Base-by-base conservation (phyloP, 371 early-diverging fungal species). In the Apophysomyces sp. region DNA sequence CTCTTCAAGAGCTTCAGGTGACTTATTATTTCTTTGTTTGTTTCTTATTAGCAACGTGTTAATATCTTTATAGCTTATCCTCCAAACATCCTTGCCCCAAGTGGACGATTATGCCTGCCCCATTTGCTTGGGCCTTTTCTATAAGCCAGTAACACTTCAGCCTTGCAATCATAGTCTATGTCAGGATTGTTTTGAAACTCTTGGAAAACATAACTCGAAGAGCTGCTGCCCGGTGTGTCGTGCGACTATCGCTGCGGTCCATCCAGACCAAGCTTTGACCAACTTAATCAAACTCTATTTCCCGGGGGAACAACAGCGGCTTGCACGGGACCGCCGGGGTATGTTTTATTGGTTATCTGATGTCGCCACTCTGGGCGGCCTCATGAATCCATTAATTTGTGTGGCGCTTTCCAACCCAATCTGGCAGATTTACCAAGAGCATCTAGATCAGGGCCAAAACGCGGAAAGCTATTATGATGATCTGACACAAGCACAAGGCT, bases 121-220 rank as follows among this genome's bases (percentile, higher is more conserved):
- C 7, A 58, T 64, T 28, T 64, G 65, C 29, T 32, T 64, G 28
- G 53, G 32, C 26, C 54, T 64, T 18, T 29, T 57, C 18, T 29
- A 64, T 27, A 52, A 64, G 1, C 60, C 65, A 24, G 58, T 52
- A 21, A 52, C 36, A 26, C 53, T 64, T 31, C 39, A 56, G 12
- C 26, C 44, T 9, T 62, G 63, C 37, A 30, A 29, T 37, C 63
- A 62, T 34, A 52, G 37, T 30, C 57, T 62, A 21, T 62, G 63
- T 31, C 29, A 57, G 3, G 24, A 30, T 13, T 62, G 63, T 18
- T 54, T 57, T 26, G 63, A 57, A n/a, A 21, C 31, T 12, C 41
- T 44, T 18, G 49, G 34, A 49, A 44, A 44, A 34, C 49, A 55
- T 18, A 26, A 55, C 18, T 32, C n/a, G 24, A 31, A 55, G 16